These are phyloP conservation scores for Globisporangium emineosum DNA, from an alignment of 352 stramenopile species.

Conservation along the genomic window DNA sequence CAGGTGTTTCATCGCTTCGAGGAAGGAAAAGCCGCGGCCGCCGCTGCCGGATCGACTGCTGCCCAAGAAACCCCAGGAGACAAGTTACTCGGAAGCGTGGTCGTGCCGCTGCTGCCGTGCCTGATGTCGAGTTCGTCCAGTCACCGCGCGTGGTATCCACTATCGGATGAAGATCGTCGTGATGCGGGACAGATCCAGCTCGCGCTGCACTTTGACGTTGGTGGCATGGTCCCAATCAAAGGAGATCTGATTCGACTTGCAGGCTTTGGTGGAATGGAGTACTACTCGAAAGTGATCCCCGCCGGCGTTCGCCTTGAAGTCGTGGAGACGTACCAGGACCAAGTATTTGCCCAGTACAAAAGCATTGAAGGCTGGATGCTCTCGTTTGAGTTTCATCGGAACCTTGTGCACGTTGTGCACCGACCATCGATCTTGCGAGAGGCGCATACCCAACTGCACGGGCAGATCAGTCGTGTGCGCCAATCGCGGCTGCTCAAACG, in stretches of 20 bases:
- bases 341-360: slow-evolving; percentile 53
- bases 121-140: slow-evolving; percentile 55
- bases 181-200: slow-evolving; percentile 64
- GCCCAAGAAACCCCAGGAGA: slow-evolving; percentile 23
- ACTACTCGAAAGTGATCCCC: slow-evolving; percentile 61
- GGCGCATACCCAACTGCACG: slow-evolving; percentile 48
- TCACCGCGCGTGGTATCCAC: slow-evolving; percentile 53
- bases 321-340: slow-evolving; percentile 59
- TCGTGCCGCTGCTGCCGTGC: slow-evolving; percentile 57
- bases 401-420: slow-evolving; percentile 59
- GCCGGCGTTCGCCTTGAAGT: slow-evolving; percentile 50
- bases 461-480: slow-evolving; percentile 44
- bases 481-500: slow-evolving; percentile 40
- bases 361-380: slow-evolving; percentile 61
- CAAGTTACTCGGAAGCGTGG: slow-evolving; percentile 56
- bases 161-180: slow-evolving; percentile 45
- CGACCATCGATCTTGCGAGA: slow-evolving; percentile 55
- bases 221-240: slow-evolving; percentile 40
- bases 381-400: slow-evolving; percentile 64
- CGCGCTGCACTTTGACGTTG: slow-evolving; percentile 52
- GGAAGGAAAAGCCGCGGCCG: slow-evolving; percentile 15
- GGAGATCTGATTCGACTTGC: slow-evolving; percentile 55
- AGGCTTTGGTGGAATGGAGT: slow-evolving; percentile 64
- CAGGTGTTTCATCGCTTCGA: slow-evolving; percentile 59
- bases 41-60: slow-evolving; percentile 10